These are phyloP conservation scores for Leucosporidium scottii DNA, from an alignment of 768 basidiomycete genomes.

Conservation along the genomic window DNA sequence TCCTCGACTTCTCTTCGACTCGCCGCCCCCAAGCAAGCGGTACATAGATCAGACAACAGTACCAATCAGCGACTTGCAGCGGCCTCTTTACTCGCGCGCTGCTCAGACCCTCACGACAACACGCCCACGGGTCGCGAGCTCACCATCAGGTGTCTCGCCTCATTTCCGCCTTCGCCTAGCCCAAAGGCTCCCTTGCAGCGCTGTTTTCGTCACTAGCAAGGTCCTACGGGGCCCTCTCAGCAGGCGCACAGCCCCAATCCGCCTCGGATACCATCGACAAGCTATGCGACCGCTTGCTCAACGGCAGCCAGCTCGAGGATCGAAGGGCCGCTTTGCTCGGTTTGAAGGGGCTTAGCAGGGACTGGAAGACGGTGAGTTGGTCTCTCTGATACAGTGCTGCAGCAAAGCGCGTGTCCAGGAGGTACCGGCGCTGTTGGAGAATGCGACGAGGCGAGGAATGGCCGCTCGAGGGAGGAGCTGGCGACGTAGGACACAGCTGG, in stretches of 20 bases:
- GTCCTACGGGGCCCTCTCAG: not conserved
- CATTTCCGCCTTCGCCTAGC: not conserved
- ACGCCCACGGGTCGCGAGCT: too few relatives aligned
- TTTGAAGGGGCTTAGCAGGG: constrained; percentile 83
- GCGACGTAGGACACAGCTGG: too few relatives aligned
- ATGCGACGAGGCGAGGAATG: not conserved
- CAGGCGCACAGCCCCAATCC: constrained; percentile 58
- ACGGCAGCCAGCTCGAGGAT: constrained; percentile 82
- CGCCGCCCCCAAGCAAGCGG: too few relatives aligned
- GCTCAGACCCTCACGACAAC: not conserved
- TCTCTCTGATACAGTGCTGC: not conserved
- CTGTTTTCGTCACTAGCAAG: too few relatives aligned
- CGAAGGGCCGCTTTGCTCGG: constrained; percentile 86
- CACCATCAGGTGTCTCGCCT: not conserved
- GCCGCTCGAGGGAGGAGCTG: not conserved
- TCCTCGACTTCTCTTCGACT: too few relatives aligned
- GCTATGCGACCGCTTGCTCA: constrained; percentile 81
- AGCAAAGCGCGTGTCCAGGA: too few relatives aligned
- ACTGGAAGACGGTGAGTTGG: constrained; percentile 60
- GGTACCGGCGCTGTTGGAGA: too few relatives aligned
- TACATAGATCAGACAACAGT: too few relatives aligned
- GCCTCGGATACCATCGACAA: constrained; percentile 76
- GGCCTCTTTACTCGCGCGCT: too few relatives aligned
- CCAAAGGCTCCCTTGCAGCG: too few relatives aligned
- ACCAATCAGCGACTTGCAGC: too few relatives aligned